Evolutionary conservation across 805 yeast genomes (phyloP).

Genomic region (Lachancea kluyveri): DNA sequence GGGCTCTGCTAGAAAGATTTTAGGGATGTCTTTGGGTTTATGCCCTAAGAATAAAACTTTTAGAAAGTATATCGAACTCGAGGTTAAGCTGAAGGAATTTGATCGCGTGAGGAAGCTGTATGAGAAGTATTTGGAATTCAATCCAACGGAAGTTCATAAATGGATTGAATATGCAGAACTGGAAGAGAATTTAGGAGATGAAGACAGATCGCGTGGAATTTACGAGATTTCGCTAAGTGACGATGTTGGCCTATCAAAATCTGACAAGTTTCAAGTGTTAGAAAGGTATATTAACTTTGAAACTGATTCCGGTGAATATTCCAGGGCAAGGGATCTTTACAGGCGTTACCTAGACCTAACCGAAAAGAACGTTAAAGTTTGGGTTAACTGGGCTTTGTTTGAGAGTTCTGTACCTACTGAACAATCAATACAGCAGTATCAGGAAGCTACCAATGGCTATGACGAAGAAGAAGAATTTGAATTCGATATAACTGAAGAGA

Average conservation of each 20-base stretch:
- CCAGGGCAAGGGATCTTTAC: slow-evolving; percentile 47
- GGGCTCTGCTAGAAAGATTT: slow-evolving; percentile 51
- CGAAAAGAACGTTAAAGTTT: slow-evolving; percentile 34
- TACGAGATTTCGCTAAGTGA: slow-evolving; percentile 42
- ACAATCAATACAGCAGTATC: slow-evolving; percentile 15
- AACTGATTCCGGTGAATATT: slow-evolving; percentile 53
- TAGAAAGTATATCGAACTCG: slow-evolving; percentile 60
- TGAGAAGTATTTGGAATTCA: slow-evolving; percentile 44
- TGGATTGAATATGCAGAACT: slow-evolving; percentile 66
- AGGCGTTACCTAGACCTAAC: slow-evolving; percentile 33
- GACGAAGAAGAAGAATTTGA: slow-evolving; percentile 42
- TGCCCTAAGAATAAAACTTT: slow-evolving; percentile 56
- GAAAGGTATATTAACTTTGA: slow-evolving; percentile 49
- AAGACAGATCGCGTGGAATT: slow-evolving; percentile 59
- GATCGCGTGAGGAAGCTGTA: slow-evolving; percentile 72
- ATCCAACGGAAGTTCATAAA: slow-evolving; percentile 22
- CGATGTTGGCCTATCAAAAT: slow-evolving; percentile 14
- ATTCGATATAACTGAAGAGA: slow-evolving; percentile 47
- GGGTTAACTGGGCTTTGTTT: slow-evolving; percentile 67
- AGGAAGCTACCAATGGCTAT: slow-evolving; percentile 28
- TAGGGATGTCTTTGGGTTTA: slow-evolving; percentile 69
- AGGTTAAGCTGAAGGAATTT: slow-evolving; percentile 64
- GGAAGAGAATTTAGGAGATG: slow-evolving; percentile 63
- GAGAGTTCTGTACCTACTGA: slow-evolving; percentile 61
- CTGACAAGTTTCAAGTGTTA: slow-evolving; percentile 23